phyloP scores from a whole-genome alignment of 208 protist genomes.

The Trypanosoma vivax region DNA sequence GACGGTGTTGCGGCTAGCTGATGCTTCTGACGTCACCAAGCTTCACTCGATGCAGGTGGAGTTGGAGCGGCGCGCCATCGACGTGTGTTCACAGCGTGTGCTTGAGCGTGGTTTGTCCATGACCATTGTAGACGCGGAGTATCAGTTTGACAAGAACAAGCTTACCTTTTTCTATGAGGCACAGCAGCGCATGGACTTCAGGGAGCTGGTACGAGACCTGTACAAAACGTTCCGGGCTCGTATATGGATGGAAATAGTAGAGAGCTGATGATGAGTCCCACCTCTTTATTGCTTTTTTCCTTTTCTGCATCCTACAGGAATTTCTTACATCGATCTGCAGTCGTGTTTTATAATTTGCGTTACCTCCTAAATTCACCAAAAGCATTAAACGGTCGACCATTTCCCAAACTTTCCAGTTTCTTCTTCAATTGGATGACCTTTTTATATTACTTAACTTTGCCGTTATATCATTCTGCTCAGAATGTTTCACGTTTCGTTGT shows the following conservation, averaged over 20 bases:
- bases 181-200: conserved; percentile 85
- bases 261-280: conserved; percentile 21
- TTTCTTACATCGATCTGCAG: background rate
- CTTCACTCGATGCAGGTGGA: conserved; percentile 69
- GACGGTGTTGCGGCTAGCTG: conserved; percentile 64
- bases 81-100: conserved; percentile 71
- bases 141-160: conserved; percentile 90
- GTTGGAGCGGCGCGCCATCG: conserved; percentile 72
- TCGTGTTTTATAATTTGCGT: too few species aligned
- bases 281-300: background rate
- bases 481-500: too few species aligned
- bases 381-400: too few species aligned
- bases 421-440: too few species aligned
- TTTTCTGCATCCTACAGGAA: background rate
- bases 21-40: conserved; percentile 54
- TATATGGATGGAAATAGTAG: conserved; percentile 88
- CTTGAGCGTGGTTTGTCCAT: conserved; percentile 81
- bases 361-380: too few species aligned
- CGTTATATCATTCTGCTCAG: too few species aligned
- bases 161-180: conserved; percentile 89
- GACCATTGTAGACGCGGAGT: conserved; percentile 88
- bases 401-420: too few species aligned
- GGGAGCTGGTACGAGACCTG: conserved; percentile 80
- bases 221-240: conserved; percentile 85
- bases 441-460: too few species aligned